Percentiles rank a stretch among this genome's conserved stretches.
These are phyloP conservation scores for Lindgomyces ingoldianus DNA, from an alignment of 495 filamentous ascomycete genomes.

Conservation along the genomic window DNA sequence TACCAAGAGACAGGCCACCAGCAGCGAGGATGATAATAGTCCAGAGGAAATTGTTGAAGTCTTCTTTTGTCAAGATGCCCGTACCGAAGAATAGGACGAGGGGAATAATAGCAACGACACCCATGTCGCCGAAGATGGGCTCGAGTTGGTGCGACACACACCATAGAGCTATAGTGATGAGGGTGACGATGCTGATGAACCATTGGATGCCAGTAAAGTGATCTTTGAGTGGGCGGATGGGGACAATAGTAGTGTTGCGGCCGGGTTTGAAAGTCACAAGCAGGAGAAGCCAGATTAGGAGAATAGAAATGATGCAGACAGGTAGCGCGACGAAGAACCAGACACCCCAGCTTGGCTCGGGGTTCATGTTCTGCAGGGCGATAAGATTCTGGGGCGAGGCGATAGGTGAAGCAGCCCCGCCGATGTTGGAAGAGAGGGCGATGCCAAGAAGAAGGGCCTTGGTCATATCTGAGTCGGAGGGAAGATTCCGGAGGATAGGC, in stretches of 20 bases:
- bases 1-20: constrained; percentile 88
- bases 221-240: constrained; percentile 85
- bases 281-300: constrained; percentile 86
- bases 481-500: constrained; percentile 91
- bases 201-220: constrained; percentile 86
- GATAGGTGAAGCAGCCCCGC: constrained; percentile 94
- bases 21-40: constrained; percentile 99
- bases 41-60: constrained; percentile 99
- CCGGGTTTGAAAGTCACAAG: constrained; percentile 81
- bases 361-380: constrained; percentile 90
- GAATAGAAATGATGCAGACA: constrained; percentile 84
- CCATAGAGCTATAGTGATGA: constrained; percentile 90
- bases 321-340: constrained; percentile 98
- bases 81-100: constrained; percentile 95
- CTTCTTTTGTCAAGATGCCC: constrained; percentile 96
- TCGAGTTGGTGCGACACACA: constrained; percentile 89
- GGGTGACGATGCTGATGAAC: constrained; percentile 83
- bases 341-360: constrained; percentile 82
- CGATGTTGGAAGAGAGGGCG: constrained; percentile 91
- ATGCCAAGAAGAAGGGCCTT: constrained; percentile 97
- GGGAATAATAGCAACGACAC: constrained; percentile 94
- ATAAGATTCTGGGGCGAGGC: constrained; percentile 97
- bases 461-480: constrained; percentile 84
- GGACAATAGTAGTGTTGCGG: constrained; percentile 83
- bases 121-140: constrained; percentile 91